Base-by-base conservation (phyloP, 2,329 filamentous ascomycete genomes). In the Plenodomus tracheiphilus region DNA sequence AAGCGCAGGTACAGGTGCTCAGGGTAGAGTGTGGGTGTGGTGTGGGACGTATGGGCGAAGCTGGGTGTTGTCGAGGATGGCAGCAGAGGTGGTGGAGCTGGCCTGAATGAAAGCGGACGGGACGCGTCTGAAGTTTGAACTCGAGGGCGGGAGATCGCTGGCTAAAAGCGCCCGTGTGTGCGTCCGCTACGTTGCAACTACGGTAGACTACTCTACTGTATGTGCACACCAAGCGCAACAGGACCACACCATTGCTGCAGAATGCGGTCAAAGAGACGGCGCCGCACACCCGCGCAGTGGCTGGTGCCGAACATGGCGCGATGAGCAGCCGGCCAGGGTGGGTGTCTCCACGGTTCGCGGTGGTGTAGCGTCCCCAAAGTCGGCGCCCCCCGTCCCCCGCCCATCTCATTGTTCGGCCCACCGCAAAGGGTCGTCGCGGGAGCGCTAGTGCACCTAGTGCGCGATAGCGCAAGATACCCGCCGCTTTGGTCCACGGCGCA, bases 401-500 rank as follows among this genome's bases (percentile, higher is more conserved):
- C 36, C 38, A 36, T 25, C 15, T 21, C n/a, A 22, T 25, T 38
- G 35, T 19, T 20, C 30, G 38, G 21, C 38, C 44, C 44, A 41
- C 38, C 8, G 28, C 30, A 41, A n/a, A 40, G 38, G 43, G 43
- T 46, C 22, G 44, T 35, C 35, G 35, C 16, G 35, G 18, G 35
- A 37, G 35, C 35, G n/a, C n/a, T n/a, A n/a, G n/a, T n/a, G n/a
- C n/a, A n/a, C n/a, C n/a, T 36, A 36, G 34, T 18, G 44, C 25
- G 44, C 40, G 38, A 30, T 47, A 41, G 30, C 34, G 44, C 44
- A 32, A 16, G 25, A 15, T 40, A 30, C 41, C 44, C 44, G 44
- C 39, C 32, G 44, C 39, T 41, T 38, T 47, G 44, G 44, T 36
- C 28, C 9, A 36, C 38, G 39, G 44, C 44, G 44, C 32, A 28